Evolutionary conservation across 1,284 basidiomycete genomes (phyloP).

Genomic region (Farysia itapuensis): DNA sequence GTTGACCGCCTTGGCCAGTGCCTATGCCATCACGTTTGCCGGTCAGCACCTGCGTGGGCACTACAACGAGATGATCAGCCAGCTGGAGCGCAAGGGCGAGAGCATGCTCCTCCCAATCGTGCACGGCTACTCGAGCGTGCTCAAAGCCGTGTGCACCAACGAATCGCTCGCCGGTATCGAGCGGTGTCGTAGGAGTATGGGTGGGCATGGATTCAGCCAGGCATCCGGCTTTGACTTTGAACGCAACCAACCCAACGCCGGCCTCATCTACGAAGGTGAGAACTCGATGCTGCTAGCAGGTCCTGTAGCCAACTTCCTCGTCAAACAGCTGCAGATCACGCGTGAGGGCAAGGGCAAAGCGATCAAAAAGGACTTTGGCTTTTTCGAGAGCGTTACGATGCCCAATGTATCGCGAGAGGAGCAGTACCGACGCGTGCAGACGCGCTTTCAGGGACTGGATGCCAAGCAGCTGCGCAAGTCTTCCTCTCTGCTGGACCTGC

Average conservation of each 20-base stretch:
- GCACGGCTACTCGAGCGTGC: conserved; percentile 46
- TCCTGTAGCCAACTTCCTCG: conserved; percentile 42
- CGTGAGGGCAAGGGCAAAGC: conserved; percentile 15
- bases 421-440: background rate
- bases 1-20: conserved; percentile 37
- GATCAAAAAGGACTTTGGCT: conserved; percentile 18
- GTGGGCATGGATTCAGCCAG: conserved; percentile 43
- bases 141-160: conserved; percentile 44
- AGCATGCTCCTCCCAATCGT: conserved; percentile 36
- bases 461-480: conserved; percentile 8
- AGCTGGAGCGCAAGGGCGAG: conserved; percentile 23
- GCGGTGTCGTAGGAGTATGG: conserved; percentile 41
- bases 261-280: conserved; percentile 48
- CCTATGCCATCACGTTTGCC: conserved; percentile 42
- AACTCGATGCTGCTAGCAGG: conserved; percentile 48
- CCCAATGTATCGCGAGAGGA: background rate
- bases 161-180: conserved; percentile 39
- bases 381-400: conserved; percentile 12
- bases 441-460: conserved; percentile 5
- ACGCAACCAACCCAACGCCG: conserved; percentile 45
- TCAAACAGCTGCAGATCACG: conserved; percentile 37
- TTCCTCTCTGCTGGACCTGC: conserved; percentile 17
- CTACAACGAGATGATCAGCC: conserved; percentile 39
- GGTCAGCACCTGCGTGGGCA: conserved; percentile 31
- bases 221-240: conserved; percentile 47